Conservation (phyloP, 2,329 filamentous ascomycete genomes). For the Pseudogymnoascus sp. region DNA sequence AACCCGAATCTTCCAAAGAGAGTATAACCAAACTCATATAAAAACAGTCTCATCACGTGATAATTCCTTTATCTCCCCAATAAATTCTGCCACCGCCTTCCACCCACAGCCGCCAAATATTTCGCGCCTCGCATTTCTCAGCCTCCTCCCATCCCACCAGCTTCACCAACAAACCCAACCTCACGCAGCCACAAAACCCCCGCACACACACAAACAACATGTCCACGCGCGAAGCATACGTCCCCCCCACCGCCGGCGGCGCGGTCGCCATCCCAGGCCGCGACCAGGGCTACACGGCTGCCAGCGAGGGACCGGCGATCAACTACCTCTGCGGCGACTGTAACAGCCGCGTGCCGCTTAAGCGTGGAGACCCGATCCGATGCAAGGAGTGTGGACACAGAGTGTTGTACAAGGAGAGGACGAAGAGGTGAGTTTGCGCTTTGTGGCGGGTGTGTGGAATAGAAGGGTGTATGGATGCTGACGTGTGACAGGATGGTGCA, state of each 20-base stretch:
- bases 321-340: slow-evolving; percentile 78
- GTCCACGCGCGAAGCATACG: slow-evolving; percentile 70
- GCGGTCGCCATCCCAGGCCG: slow-evolving; percentile 28
- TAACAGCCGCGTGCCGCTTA: slow-evolving; percentile 65
- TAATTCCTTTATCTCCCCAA: neutral
- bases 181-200: neutral
- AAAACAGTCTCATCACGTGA: neutral
- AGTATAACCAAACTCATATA: neutral
- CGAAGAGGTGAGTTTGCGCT: slow-evolving; percentile 66
- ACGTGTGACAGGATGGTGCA: slow-evolving; percentile 73
- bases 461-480: neutral
- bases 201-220: slow-evolving; percentile 30
- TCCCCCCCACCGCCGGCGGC: slow-evolving; percentile 52
- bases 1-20: too few species aligned
- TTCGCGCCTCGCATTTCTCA: neutral
- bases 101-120: neutral
- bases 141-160: neutral
- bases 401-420: slow-evolving; percentile 95
- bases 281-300: slow-evolving; percentile 29
- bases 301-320: slow-evolving; percentile 47
- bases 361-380: slow-evolving; percentile 70
- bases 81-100: slow-evolving; percentile 9
- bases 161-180: neutral
- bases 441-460: slow-evolving; percentile 10
- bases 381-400: slow-evolving; percentile 92